phyloP scores from a whole-genome alignment of 257 asterid genomes.

The Cruciata laevipes region DNA sequence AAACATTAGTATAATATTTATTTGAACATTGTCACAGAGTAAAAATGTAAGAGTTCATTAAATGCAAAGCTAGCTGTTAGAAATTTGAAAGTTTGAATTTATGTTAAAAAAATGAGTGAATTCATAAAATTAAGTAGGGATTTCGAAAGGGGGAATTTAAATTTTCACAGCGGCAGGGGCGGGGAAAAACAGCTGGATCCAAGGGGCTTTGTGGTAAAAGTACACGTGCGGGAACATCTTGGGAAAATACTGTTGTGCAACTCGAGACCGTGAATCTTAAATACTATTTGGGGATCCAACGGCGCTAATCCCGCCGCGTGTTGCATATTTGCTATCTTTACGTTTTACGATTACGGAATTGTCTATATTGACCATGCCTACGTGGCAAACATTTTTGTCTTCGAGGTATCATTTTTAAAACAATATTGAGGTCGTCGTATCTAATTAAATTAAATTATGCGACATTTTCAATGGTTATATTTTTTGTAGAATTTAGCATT shows the following conservation, averaged over 20 bases:
- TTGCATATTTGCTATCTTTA: slow-evolving; percentile 9
- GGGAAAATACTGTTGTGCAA: slow-evolving; percentile 8
- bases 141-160: slow-evolving; percentile 23
- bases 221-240: slow-evolving; percentile 51
- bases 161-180: slow-evolving; percentile 40
- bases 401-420: not conserved
- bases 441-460: too few relatives aligned
- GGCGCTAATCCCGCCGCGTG: slow-evolving; percentile 21
- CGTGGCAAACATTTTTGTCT: not conserved
- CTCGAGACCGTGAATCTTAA: slow-evolving; percentile 16
- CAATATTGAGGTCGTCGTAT: too few relatives aligned
- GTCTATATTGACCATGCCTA: not conserved
- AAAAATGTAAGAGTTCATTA: not conserved
- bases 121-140: not conserved
- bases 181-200: slow-evolving; percentile 46
- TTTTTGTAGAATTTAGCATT: too few relatives aligned
- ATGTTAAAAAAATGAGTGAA: slow-evolving; percentile 9
- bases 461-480: too few relatives aligned
- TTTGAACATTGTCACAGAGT: not conserved
- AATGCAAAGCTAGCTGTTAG: slow-evolving; percentile 1
- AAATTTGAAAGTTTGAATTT: slow-evolving; percentile 17
- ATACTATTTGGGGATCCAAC: slow-evolving; percentile 15
- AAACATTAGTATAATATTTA: not conserved
- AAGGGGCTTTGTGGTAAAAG: slow-evolving; percentile 9
- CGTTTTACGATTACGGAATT: not conserved